Evolutionary conservation across 78 protist species (phyloP).

Genomic region (Planoprotostelium fungivorum): DNA sequence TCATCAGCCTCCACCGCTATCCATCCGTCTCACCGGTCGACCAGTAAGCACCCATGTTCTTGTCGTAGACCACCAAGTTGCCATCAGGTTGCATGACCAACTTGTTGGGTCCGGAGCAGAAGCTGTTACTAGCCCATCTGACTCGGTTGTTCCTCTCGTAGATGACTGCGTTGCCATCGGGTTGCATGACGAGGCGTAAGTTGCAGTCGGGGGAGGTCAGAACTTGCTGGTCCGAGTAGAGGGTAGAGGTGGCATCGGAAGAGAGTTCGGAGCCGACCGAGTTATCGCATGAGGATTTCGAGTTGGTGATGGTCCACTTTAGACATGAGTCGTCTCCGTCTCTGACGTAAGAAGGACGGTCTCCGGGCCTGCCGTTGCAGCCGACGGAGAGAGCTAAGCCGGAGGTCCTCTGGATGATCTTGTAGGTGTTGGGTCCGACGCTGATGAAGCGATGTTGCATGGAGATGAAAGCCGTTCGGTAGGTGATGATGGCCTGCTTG

Average conservation of each 20-base stretch:
- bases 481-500: background rate
- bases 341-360: background rate
- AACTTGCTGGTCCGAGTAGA: background rate
- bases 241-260: background rate
- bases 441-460: background rate
- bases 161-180: background rate
- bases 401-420: background rate
- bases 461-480: background rate
- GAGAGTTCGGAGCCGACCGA: background rate
- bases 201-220: slow-evolving; percentile 1
- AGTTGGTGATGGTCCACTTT: background rate
- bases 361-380: background rate
- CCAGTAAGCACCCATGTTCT: background rate
- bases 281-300: background rate
- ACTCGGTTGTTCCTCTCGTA: background rate
- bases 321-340: background rate
- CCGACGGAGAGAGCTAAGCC: background rate
- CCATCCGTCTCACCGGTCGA: too few relatives aligned
- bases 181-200: background rate
- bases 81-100: background rate
- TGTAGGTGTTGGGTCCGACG: background rate
- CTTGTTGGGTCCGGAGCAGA: background rate
- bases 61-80: background rate
- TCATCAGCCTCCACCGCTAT: too few relatives aligned
- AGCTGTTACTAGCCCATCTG: background rate